Evolutionary conservation across 1,139 yeast genomes (phyloP), one percentile per base, ranked within the genome.

Genomic region (Geotrichum restrictum): DNA sequence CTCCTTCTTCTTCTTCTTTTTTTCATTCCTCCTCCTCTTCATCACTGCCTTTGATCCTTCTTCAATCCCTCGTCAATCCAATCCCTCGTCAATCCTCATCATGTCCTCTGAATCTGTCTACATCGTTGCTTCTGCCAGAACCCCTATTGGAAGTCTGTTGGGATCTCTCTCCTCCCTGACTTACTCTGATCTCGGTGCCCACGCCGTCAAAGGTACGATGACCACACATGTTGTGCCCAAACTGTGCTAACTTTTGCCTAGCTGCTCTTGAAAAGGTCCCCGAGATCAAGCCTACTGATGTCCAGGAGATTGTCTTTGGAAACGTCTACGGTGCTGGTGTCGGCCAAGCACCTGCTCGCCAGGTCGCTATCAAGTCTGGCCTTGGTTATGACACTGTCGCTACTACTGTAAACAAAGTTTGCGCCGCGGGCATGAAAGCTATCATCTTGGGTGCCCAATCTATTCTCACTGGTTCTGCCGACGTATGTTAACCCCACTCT

Each of bases 331-430:
- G 88, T 65, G 98, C 98, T 61, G 88, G 88, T 66, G 82, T 88
- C 55, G 98, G 98, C 59, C 98, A 93, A 74, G 93, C 93, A 58
- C 98, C 98, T 46, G 98, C 98, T 43, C 85, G 98, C 73, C 98
- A 93, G 74, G 98, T 93, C 54, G 97, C 96, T 16, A 68, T 91
- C 61, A 85, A 83, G 68, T 87, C 98, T 24, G 98, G 98, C 21
- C 76, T 93, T 52, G 79, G 88, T 48, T 81, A 84, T 60, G 74
- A 80, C 57, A 81, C 88, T 52, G 85, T 88, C 48, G 95, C 96
- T 56, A 81, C 96, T 55, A 85, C 97, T 52, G 80, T 93, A 62
- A 93, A 93, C 80, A 93, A 93, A 75, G 98, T 93, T 54, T 93
- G 98, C 77, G 97, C 98, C 42, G 86, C 96, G 18, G 98, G 97